A percentile compares a stretch with the other conserved stretches of the same genome.
phyloP scores from a whole-genome alignment of 352 stramenopile species.

The Phytophthora cactorum region DNA sequence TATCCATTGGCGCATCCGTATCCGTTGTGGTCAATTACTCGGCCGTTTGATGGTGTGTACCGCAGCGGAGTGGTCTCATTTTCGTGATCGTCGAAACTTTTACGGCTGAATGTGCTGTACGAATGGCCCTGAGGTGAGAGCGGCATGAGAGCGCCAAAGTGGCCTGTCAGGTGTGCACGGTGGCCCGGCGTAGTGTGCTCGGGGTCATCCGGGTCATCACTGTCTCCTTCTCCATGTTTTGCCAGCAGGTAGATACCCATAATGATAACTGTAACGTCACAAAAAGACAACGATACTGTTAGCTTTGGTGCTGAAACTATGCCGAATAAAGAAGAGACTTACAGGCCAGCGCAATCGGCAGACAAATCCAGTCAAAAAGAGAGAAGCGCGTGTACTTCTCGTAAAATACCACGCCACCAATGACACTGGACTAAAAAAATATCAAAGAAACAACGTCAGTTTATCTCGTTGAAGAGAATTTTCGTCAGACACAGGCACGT shows the following conservation, averaged over 20 bases:
- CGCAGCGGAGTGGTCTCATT: constrained; percentile 50
- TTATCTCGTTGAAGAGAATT: not conserved
- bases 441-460: constrained; percentile 18
- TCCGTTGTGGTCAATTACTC: constrained; percentile 26
- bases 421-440: constrained; percentile 70
- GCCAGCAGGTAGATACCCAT: constrained; percentile 84
- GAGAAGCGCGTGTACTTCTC: constrained; percentile 84
- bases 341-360: constrained; percentile 81
- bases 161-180: constrained; percentile 55
- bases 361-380: constrained; percentile 80
- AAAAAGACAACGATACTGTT: not conserved
- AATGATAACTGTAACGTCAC: constrained; percentile 74
- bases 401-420: constrained; percentile 87
- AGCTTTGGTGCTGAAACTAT: not conserved
- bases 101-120: constrained; percentile 45
- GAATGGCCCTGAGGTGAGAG: constrained; percentile 60
- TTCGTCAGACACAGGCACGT: constrained; percentile 22
- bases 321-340: constrained; percentile 22
- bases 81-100: constrained; percentile 59
- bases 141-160: constrained; percentile 85
- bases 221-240: constrained; percentile 73
- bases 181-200: constrained; percentile 48
- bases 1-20: constrained; percentile 18
- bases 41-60: constrained; percentile 32
- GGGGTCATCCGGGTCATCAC: constrained; percentile 34